Evolutionary conservation across 2,329 filamentous ascomycete genomes (phyloP), one percentile per base, ranked within the genome.

Genomic region (Epichloe gansuensis): DNA sequence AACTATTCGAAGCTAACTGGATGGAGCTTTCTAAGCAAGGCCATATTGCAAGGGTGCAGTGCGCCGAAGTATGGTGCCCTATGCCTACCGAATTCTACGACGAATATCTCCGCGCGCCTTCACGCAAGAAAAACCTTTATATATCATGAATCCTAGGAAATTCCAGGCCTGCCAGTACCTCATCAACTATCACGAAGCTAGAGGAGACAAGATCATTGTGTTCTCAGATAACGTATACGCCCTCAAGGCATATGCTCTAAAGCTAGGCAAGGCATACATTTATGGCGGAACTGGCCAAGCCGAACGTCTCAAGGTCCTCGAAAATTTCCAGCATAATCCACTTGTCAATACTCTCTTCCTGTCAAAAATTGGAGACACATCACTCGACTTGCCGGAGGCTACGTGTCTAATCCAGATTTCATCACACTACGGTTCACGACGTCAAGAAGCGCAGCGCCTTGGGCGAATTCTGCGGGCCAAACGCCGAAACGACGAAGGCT

Each of bases 71-170:
- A 6, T 98, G 93, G 93, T 98, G 93, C 64, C 90, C 91, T 2
- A 98, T 98, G 93, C 95, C 93, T 0, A 93, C 91, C 0, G 93
- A 98, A 61, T 98, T 98, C 66, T 97, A 96, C 67, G 85, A 89
- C 17, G 89, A 97, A 66, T 98, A 97, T 69, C 79, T 97, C 55
- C 80, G 81, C 56, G 83, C 82, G 12, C 81, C 81, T 15, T 68
- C 72, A 1, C 69, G 73, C 7, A 72, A 72, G 60, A 71, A 72
- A 61, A 68, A 68, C 3, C 55, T 74, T 79, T 97, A 2, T 96
- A 93, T 62, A 94, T 94, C 59, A 97, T 98, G 91, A 98, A 98
- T 62, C 93, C 93, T 1, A 80, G 85, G 59, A 98, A 98, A 69
- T 95, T 96, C 66, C 93, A 97, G 68, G 91, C 91, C 0, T 95